Base-by-base conservation (phyloP, 2,329 filamentous ascomycete genomes). In the Spiromastix sp. region DNA sequence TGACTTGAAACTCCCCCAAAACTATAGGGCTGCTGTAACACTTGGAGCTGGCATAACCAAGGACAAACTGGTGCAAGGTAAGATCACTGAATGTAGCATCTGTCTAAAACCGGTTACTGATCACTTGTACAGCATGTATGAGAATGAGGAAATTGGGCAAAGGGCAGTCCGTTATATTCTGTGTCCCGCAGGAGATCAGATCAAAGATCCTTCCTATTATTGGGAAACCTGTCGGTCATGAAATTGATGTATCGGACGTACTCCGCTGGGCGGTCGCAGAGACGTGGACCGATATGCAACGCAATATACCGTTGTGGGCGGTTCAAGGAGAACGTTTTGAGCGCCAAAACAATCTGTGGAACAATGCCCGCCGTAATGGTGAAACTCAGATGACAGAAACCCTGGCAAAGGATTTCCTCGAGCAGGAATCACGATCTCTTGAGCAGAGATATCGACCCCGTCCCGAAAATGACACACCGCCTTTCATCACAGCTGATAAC, bases 11-110 rank as follows among this genome's bases (percentile, higher is more conserved):
- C 54, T 85, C 0, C 81, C 79, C 0, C 37, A 38, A 0, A 4
- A 67, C 9, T 79, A 77, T 43, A 61, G 73, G 0, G 82, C 80
- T 0, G 75, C 74, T 0, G 74, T 86, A 0, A 85, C 79, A 0
- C 51, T 89, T 0, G 80, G 81, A 0, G 64, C 75, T 0, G 61
- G 64, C 3, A 44, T 85, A 1, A 79, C 74, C 0, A 87, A 86
- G 41, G 82, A 87, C 40, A 61, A 69, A 10, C 50, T 85, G 0
- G 72, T 78, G 0, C 81, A 86, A 68, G 78, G 75, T 75, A 58
- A 49, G 61, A n/a, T 44, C 59, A 84, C 7, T 52, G 49, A 0
- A 66, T 61, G 0, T 71, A 64, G 28, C 39, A 56, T 0, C 69
- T 81, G 35, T 85, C 84, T 41, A 42, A n/a, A n/a, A n/a, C n/a